Evolutionary conservation across 1,284 basidiomycete species (phyloP), one percentile per base, ranked within the genome.

Genomic region (Apiotrichum montevideense): DNA sequence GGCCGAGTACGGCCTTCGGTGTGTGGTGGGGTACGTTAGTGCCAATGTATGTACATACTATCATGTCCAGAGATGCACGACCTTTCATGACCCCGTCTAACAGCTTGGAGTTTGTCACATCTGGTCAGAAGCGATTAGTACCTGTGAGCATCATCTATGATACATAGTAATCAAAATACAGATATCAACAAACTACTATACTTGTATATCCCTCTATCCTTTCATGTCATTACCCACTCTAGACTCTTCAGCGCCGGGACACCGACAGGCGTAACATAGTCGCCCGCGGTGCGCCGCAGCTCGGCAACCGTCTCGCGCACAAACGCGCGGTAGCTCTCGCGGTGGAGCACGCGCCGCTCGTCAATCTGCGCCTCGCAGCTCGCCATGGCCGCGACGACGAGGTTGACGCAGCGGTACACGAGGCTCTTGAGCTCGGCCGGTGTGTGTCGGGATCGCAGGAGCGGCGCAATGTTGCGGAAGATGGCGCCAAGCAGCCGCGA

Each of bases 371-470:
- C 45, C 44, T 62, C 61, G 52, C 54, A 46, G 35, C 44, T n/a
- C 43, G 39, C 49, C 10, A 62, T 46, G 42, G 54, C 47, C 29
- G 40, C 54, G 11, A 74, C 66, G 32, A 75, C 56, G 8, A 68
- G 50, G 56, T 75, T 76, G 46, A 73, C 57, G 58, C 70, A 71
- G 3, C 68, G 65, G 57, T 74, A 77, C 14, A 71, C 51, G 46
- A 73, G 68, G 33, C 69, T 51, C 59, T 76, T 77, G 15, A 52
- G 59, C 5, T 54, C 58, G 21, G 62, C 48, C 1, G 66, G 48
- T 4, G 66, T 69, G 35, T 41, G 53, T 33, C 46, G 46, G 6
- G 63, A 64, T 3, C 54, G 32, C n/a, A 73, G 52, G 13, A 71
- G 50, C 3, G 55, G 44, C 2, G 66, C 62, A 3, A 68, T 53